phyloP scores from a whole-genome alignment of 2,329 filamentous ascomycete species.

The Penicillium carneum region DNA sequence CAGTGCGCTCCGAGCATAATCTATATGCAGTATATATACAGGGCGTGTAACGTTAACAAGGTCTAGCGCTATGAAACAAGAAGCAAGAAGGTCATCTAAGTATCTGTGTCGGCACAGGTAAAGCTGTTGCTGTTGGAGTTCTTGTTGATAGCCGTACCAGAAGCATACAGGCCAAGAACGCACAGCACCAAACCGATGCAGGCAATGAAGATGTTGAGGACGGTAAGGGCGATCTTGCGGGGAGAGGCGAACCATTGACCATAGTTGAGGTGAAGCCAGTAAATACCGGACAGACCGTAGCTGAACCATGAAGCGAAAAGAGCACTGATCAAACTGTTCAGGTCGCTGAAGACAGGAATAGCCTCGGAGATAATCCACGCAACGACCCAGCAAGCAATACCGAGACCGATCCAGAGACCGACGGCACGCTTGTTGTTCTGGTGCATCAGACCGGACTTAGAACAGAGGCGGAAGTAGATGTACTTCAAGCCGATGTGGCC shows the following conservation, averaged over 20 bases:
- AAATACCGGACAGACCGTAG: constrained; percentile 53
- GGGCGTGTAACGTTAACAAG: neutral
- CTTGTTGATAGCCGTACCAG: constrained; percentile 32
- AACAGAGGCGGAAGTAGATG: constrained; percentile 69
- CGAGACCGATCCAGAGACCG: constrained; percentile 67
- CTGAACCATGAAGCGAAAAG: constrained; percentile 39
- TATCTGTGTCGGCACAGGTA: constrained; percentile 47
- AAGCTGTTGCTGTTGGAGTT: constrained; percentile 46
- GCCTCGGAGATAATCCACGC: constrained; percentile 73
- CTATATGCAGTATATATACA: constrained; percentile 22
- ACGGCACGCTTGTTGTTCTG: constrained; percentile 59
- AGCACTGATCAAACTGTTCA: constrained; percentile 65
- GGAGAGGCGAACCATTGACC: constrained; percentile 51
- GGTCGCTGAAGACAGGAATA: constrained; percentile 71
- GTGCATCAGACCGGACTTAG: constrained; percentile 62
- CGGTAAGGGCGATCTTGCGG: constrained; percentile 55
- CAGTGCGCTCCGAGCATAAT: constrained; percentile 17
- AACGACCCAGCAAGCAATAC: constrained; percentile 64
- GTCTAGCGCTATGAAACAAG: neutral
- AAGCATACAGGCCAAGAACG: constrained; percentile 40
- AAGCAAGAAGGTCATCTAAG: constrained; percentile 15
- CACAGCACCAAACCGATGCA: constrained; percentile 37
- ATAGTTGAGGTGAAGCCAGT: constrained; percentile 60
- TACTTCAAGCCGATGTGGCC: constrained; percentile 72
- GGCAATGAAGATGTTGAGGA: constrained; percentile 55